Conservation (phyloP, 1,284 basidiomycete genomes). For the Cutaneotrichosporon mucoides region DNA sequence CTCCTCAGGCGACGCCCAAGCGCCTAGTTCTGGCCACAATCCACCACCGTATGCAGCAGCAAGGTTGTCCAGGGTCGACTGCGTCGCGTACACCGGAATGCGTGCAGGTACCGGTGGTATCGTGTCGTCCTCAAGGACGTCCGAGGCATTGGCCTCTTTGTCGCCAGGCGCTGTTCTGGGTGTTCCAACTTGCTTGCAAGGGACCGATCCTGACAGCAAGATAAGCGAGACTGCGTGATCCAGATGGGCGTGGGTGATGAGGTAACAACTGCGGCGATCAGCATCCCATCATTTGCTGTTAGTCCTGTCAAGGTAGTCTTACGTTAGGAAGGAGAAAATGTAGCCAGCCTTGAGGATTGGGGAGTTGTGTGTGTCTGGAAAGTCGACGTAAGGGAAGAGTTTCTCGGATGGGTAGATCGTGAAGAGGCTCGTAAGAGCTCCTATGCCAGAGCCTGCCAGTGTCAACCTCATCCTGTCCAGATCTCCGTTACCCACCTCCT, state of each 20-base stretch:
- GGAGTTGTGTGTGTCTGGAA: slow-evolving; percentile 36
- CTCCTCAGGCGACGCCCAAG: slow-evolving; percentile 30
- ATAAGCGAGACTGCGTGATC: slow-evolving; percentile 46
- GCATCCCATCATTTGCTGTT: background rate
- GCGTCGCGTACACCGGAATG: slow-evolving; percentile 39
- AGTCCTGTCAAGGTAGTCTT: slow-evolving; percentile 9
- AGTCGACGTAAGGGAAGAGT: slow-evolving; percentile 36
- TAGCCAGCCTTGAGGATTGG: slow-evolving; percentile 45
- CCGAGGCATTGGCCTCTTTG: background rate
- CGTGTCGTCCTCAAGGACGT: background rate
- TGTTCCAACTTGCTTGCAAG: slow-evolving; percentile 3
- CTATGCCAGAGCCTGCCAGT: slow-evolving; percentile 43
- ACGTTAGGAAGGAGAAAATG: slow-evolving; percentile 45
- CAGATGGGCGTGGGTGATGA: slow-evolving; percentile 48
- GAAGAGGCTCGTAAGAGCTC: slow-evolving; percentile 36
- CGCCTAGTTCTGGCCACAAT: slow-evolving; percentile 46
- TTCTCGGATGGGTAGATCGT: slow-evolving; percentile 3
- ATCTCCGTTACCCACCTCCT: slow-evolving; percentile 36
- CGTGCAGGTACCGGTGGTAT: slow-evolving; percentile 13
- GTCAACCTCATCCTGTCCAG: background rate
- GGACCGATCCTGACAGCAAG: slow-evolving; percentile 44
- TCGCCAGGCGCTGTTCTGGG: background rate
- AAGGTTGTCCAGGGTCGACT: slow-evolving; percentile 36
- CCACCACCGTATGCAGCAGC: slow-evolving; percentile 41
- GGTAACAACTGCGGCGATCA: slow-evolving; percentile 36